These are phyloP conservation scores for Saturnispora sekii DNA, from an alignment of 805 yeast species.

Conservation along the genomic window DNA sequence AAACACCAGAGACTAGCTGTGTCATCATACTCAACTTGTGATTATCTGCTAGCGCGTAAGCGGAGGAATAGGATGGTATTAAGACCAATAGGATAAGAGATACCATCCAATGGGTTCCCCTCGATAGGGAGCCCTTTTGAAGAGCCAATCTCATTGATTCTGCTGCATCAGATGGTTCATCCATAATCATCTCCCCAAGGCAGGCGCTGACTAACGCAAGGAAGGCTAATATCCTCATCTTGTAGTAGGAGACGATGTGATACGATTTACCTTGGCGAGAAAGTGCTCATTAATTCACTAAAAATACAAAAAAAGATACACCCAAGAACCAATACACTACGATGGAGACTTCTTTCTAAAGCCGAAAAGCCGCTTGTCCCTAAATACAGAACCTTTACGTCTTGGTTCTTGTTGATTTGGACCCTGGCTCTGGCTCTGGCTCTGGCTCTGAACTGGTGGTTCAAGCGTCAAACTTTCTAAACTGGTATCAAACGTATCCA, in stretches of 20 bases:
- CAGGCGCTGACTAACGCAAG: neutral
- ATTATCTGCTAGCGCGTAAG: slow-evolving; percentile 45
- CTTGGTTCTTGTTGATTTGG: neutral
- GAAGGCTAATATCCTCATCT: neutral
- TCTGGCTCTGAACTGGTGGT: neutral
- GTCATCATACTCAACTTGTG: slow-evolving; percentile 35
- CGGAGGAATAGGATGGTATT: slow-evolving; percentile 47
- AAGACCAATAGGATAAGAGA: slow-evolving; percentile 39
- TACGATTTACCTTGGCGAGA: neutral
- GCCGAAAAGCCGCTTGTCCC: neutral
- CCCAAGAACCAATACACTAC: neutral
- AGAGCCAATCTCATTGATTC: slow-evolving; percentile 11
- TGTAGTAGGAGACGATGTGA: neutral
- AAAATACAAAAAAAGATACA: too few species aligned
- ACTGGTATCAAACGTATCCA: neutral
- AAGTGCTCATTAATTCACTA: too few species aligned
- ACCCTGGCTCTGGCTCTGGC: too few species aligned
- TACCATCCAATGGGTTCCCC: slow-evolving; percentile 57
- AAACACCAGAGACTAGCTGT: slow-evolving; percentile 38
- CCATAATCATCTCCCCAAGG: slow-evolving; percentile 15
- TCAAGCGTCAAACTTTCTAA: neutral
- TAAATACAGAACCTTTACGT: neutral
- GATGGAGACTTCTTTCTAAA: neutral
- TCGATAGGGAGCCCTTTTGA: slow-evolving; percentile 27
- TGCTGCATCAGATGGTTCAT: slow-evolving; percentile 13